Percentiles rank a stretch among this genome's conserved stretches.
These are phyloP conservation scores for Leishmania amazonensis DNA, from an alignment of 208 protist genomes.

Conservation along the genomic window DNA sequence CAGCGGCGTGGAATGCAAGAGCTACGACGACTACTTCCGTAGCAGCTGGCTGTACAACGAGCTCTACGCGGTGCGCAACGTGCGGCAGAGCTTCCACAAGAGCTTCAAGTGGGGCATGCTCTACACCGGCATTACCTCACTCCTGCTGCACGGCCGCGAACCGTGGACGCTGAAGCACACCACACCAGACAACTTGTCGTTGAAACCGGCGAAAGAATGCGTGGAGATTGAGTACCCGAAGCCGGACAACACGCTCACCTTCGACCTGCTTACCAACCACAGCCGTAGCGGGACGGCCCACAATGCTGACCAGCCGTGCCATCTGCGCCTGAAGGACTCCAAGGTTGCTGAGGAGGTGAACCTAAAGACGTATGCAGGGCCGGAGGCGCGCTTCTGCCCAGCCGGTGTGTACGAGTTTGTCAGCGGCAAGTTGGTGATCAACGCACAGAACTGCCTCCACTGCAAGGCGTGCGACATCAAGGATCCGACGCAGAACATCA, in stretches of 20 bases:
- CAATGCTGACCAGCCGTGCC: conserved; percentile 95
- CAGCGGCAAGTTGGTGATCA: conserved; percentile 94
- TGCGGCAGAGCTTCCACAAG: conserved; percentile 90
- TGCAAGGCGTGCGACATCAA: conserved; percentile 99
- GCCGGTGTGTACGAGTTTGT: conserved; percentile 97
- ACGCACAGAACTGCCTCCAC: conserved; percentile 99
- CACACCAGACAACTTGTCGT: conserved; percentile 62
- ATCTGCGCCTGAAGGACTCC: conserved; percentile 89
- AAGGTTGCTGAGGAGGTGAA: conserved; percentile 86
- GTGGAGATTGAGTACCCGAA: conserved; percentile 96
- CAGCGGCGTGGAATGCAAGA: conserved; percentile 59
- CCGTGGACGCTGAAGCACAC: conserved; percentile 93
- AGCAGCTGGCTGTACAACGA: conserved; percentile 95
- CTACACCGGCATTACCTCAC: conserved; percentile 86
- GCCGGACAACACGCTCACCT: conserved; percentile 95
- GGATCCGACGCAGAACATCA: conserved; percentile 97
- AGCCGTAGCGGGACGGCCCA: conserved; percentile 96
- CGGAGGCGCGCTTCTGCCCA: conserved; percentile 96
- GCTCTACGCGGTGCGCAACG: conserved; percentile 94
- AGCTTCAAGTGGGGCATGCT: conserved; percentile 84
- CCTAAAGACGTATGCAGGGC: conserved; percentile 88
- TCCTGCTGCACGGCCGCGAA: conserved; percentile 79
- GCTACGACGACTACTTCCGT: conserved; percentile 85
- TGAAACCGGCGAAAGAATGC: conserved; percentile 79
- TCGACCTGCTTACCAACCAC: conserved; percentile 97